These are phyloP conservation scores for Aureobasidium sp. DNA, from an alignment of 2,329 filamentous ascomycete genomes.

Conservation along the genomic window DNA sequence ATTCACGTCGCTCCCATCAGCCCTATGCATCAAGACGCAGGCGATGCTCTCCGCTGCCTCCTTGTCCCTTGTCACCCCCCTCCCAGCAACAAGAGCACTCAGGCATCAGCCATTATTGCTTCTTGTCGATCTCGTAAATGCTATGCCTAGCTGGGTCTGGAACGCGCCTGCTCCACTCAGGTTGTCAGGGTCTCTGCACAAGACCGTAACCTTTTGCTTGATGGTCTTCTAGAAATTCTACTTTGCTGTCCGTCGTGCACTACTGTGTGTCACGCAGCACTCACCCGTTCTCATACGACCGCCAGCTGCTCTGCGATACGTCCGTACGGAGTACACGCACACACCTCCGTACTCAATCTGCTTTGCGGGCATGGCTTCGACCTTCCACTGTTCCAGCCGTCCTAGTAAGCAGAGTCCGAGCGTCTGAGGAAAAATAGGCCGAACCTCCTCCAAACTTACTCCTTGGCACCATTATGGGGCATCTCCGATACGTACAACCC, in stretches of 20 bases:
- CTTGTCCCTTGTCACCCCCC: not conserved
- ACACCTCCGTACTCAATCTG: not conserved
- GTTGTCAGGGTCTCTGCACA: not conserved
- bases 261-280: not conserved
- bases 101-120: not conserved
- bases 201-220: not conserved
- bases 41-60: not conserved
- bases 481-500: not conserved
- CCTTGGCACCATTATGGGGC: not conserved
- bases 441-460: not conserved
- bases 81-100: not conserved
- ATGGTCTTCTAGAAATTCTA: constrained; percentile 1
- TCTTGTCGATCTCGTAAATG: not conserved
- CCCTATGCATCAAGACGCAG: constrained; percentile 1
- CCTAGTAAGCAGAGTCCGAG: constrained; percentile 3
- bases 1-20: constrained; percentile 1
- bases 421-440: not conserved
- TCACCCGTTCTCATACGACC: not conserved
- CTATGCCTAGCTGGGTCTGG: constrained; percentile 4
- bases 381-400: not conserved
- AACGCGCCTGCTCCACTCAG: not conserved
- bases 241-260: not conserved
- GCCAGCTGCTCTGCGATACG: not conserved
- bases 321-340: not conserved
- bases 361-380: not conserved